Percentiles rank a stretch among this genome's conserved stretches.
Evolutionary conservation across 108 stramenopile genomes (phyloP).

Genomic region (Fistulifera pelliculosa): DNA sequence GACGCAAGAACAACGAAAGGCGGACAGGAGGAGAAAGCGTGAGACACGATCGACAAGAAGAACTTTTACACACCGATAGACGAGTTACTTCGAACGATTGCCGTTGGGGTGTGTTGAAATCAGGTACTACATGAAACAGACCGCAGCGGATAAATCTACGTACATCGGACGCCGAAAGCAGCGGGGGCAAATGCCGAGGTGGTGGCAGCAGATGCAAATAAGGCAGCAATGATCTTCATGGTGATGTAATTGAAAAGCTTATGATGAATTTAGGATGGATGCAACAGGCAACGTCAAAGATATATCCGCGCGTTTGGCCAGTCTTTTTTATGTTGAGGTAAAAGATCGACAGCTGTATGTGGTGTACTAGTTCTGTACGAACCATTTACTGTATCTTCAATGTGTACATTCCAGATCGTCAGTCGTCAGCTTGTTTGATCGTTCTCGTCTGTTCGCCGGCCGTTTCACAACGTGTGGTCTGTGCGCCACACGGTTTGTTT

Average conservation of each 20-base stretch:
- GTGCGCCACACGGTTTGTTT: too few species aligned
- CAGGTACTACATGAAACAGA: constrained; percentile 1
- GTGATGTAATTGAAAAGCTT: constrained; percentile 9
- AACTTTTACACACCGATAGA: not conserved
- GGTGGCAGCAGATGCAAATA: constrained; percentile 53
- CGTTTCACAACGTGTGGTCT: too few species aligned
- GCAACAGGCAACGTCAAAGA: too few species aligned
- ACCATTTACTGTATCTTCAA: too few species aligned
- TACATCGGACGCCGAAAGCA: constrained; percentile 63
- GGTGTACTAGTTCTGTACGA: too few species aligned
- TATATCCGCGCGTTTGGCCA: too few species aligned
- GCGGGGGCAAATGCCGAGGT: constrained; percentile 76
- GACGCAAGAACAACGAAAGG: not conserved
- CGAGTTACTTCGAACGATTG: too few species aligned
- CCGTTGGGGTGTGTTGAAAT: not conserved
- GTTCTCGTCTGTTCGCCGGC: too few species aligned
- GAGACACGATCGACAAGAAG: not conserved
- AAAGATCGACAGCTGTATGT: too few species aligned
- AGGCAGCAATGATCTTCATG: constrained; percentile 64
- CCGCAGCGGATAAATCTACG: constrained; percentile 17
- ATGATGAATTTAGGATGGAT: not conserved
- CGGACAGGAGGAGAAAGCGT: not conserved
- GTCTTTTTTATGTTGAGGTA: too few species aligned
- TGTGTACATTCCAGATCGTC: too few species aligned
- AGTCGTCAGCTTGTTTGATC: too few species aligned